Conservation (phyloP, 176 grass and related monocot genomes). For the Aegilops tauschii region DNA sequence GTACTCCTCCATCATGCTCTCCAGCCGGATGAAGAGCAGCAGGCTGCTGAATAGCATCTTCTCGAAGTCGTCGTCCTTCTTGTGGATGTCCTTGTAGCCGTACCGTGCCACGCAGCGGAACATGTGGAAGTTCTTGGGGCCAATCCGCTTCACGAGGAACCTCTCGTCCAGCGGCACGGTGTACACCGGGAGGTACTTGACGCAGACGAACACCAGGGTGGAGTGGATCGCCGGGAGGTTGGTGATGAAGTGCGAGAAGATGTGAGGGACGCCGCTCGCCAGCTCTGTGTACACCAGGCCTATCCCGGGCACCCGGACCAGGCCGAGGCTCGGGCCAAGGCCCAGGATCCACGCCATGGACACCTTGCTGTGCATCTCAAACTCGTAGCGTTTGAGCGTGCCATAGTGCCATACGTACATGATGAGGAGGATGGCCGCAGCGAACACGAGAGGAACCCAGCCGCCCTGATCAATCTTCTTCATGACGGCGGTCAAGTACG, state of each 20-base stretch:
- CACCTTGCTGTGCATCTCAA: conserved; percentile 90
- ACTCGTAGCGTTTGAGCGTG: conserved; percentile 66
- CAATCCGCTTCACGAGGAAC: conserved; percentile 63
- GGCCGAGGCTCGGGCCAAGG: conserved; percentile 73
- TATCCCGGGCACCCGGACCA: conserved; percentile 78
- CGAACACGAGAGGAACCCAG: conserved; percentile 67
- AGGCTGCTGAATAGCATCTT: conserved; percentile 61
- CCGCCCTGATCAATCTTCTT: conserved; percentile 78
- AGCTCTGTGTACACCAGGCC: conserved; percentile 80
- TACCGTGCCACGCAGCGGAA: conserved; percentile 76
- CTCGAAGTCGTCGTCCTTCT: conserved; percentile 75
- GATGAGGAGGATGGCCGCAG: conserved; percentile 48
- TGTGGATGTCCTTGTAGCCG: conserved; percentile 82
- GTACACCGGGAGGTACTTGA: conserved; percentile 78
- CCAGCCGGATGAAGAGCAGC: conserved; percentile 49
- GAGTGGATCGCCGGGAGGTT: conserved; percentile 85
- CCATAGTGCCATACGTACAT: conserved; percentile 89
- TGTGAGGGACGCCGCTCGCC: conserved; percentile 68
- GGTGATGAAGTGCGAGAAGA: conserved; percentile 93
- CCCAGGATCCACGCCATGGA: conserved; percentile 81
- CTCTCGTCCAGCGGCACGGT: conserved; percentile 58
- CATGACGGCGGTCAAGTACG: conserved; percentile 51
- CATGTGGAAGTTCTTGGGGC: conserved; percentile 73
- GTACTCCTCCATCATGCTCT: conserved; percentile 75
- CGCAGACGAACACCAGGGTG: conserved; percentile 70